phyloP scores from a whole-genome alignment of 331 rosid species.

The Malus hybrid region DNA sequence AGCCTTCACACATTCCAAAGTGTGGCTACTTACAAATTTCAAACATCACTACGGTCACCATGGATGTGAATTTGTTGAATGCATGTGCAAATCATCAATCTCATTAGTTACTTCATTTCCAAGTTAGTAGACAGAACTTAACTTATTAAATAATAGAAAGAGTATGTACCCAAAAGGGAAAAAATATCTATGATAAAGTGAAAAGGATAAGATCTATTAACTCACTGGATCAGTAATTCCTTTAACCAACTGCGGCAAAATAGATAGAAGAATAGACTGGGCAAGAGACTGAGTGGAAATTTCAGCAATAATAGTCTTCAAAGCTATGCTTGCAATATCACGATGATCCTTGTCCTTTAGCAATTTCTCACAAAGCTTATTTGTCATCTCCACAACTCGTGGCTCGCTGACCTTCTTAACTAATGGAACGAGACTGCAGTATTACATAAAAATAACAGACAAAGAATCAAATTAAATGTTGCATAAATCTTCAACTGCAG shows the following conservation, averaged over 20 bases:
- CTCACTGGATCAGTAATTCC: slow-evolving; percentile 84
- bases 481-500: not conserved
- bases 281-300: slow-evolving; percentile 81
- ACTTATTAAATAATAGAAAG: not conserved
- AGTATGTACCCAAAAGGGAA: not conserved
- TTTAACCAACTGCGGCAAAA: slow-evolving; percentile 65
- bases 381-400: slow-evolving; percentile 87
- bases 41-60: not conserved
- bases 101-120: not conserved
- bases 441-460: slow-evolving; percentile 1
- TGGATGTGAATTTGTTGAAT: not conserved
- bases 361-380: slow-evolving; percentile 72
- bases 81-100: not conserved
- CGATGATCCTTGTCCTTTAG: slow-evolving; percentile 92
- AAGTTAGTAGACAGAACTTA: not conserved
- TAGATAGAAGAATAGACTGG: slow-evolving; percentile 62
- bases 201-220: slow-evolving; percentile 10
- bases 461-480: not conserved
- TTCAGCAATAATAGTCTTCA: slow-evolving; percentile 95
- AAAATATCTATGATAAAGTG: not conserved
- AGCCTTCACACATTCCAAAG: not conserved
- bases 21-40: not conserved
- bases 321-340: slow-evolving; percentile 93
- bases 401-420: slow-evolving; percentile 83
- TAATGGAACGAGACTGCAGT: slow-evolving; percentile 83